A percentile compares a stretch with the other conserved stretches of the same genome.
Evolutionary conservation across 352 stramenopile genomes (phyloP).

Genomic region (Elongisporangium senticosum): DNA sequence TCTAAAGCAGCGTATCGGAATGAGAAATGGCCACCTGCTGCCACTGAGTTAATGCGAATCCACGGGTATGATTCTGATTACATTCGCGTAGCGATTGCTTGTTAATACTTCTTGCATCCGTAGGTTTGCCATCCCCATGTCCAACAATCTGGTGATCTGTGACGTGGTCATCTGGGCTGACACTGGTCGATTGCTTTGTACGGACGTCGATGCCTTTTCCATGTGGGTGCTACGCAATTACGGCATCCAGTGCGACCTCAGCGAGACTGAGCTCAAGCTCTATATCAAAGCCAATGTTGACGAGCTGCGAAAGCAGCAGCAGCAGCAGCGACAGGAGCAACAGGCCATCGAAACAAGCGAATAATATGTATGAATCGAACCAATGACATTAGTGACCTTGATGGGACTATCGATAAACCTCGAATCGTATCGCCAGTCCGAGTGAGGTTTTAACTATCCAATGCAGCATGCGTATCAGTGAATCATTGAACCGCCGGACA

Average conservation of each 20-base stretch:
- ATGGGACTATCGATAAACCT: background rate
- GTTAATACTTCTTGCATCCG: conserved; percentile 15
- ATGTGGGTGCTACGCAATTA: conserved; percentile 56
- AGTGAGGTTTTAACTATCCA: background rate
- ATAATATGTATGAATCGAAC: background rate
- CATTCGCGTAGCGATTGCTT: background rate
- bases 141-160: conserved; percentile 40
- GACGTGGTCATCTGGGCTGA: conserved; percentile 68
- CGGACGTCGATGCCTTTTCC: conserved; percentile 59
- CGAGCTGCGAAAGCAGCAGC: conserved; percentile 36
- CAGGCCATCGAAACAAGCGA: background rate
- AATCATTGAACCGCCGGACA: conserved; percentile 2
- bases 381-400: too few species aligned
- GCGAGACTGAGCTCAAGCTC: conserved; percentile 49
- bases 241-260: conserved; percentile 60
- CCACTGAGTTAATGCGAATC: conserved; percentile 32
- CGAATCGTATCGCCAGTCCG: background rate
- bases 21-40: conserved; percentile 40
- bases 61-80: conserved; percentile 30
- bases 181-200: conserved; percentile 51
- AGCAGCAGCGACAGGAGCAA: conserved; percentile 4
- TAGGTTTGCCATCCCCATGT: conserved; percentile 33
- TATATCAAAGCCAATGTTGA: conserved; percentile 72
- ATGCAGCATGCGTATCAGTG: background rate
- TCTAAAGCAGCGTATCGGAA: conserved; percentile 42